Evolutionary conservation across 306 rosid genomes (phyloP), one percentile per base, ranked within the genome.

Genomic region (Rubus parviflorus): DNA sequence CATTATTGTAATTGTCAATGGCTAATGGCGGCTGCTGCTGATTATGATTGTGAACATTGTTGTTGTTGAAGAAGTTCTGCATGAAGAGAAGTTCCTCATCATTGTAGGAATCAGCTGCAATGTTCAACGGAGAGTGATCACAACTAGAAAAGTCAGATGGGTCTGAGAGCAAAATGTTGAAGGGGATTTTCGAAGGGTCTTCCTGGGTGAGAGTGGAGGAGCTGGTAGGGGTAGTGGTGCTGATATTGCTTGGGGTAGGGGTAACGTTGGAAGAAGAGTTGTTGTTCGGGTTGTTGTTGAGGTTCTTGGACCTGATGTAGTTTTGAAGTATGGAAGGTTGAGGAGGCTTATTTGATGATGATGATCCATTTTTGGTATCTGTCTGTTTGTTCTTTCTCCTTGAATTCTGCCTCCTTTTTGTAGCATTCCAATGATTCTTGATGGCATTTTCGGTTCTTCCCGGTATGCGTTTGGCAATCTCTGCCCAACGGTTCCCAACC

Each of bases 361-460:
- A 54, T 10, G 76, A 16, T 35, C 72, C 66, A 19, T 40, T 46
- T 53, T 83, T 68, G 25, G 9, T 20, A 8, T 37, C 68, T 52
- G 91, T 49, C 52, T 75, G 89, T 70, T 85, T 91, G 82, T 83
- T 87, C 81, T 90, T 94, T 78, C 95, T 90, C 80, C 75, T 86
- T 45, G 96, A 92, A 58, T 89, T 92, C 73, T 90, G 98, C 78
- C 95, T 90, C 61, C 97, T 87, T 35, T 89, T 94, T 0, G 97
- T 94, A 38, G 97, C 97, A 70, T 94, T 94, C 98, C 98, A 94
- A 69, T 94, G 98, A 79, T 92, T 94, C 76, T 94, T 94, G 8
- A 94, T 94, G 0, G 98, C 81, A 35, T 94, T 94, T 64, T 94
- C 98, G 0, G 97, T 94, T 80, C 97, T 87, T 63, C 97, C 98